These are phyloP conservation scores for Eucalyptus guilfoylei DNA, from an alignment of 345 rosid genomes.

Conservation along the genomic window DNA sequence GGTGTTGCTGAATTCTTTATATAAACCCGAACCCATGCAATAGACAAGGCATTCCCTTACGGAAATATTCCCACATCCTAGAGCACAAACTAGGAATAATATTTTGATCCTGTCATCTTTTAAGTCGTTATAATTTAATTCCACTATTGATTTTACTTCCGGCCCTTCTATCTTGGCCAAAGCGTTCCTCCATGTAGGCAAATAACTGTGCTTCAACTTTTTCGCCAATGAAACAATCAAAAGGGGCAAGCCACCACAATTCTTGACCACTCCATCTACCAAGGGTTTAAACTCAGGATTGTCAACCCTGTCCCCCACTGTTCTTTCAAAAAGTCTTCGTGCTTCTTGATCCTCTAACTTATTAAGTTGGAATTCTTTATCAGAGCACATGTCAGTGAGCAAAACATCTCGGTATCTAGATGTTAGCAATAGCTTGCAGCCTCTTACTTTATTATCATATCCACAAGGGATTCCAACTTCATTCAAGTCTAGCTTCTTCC, in stretches of 20 bases:
- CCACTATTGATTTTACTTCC: not conserved
- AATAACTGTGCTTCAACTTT: not conserved
- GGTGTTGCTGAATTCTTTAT: accelerated
- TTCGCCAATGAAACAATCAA: not conserved
- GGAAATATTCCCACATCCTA: accelerated
- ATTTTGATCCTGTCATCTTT: not conserved
- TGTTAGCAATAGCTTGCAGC: not conserved
- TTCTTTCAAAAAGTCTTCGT: not conserved
- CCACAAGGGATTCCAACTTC: not conserved
- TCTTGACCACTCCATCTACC: not conserved
- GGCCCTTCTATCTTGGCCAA: accelerated
- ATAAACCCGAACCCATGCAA: not conserved
- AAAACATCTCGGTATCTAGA: not conserved
- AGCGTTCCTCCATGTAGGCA: not conserved
- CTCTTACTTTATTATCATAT: accelerated
- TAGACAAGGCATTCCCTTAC: accelerated
- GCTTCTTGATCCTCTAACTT: accelerated
- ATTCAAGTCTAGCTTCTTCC: not conserved
- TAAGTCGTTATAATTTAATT: not conserved
- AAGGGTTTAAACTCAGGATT: accelerated
- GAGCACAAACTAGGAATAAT: not conserved
- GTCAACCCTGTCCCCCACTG: accelerated
- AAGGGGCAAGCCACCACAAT: not conserved
- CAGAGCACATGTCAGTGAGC: accelerated
- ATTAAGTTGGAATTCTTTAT: accelerated